Evolutionary conservation across 768 basidiomycete genomes (phyloP).

Genomic region (Amanita polypyramis): DNA sequence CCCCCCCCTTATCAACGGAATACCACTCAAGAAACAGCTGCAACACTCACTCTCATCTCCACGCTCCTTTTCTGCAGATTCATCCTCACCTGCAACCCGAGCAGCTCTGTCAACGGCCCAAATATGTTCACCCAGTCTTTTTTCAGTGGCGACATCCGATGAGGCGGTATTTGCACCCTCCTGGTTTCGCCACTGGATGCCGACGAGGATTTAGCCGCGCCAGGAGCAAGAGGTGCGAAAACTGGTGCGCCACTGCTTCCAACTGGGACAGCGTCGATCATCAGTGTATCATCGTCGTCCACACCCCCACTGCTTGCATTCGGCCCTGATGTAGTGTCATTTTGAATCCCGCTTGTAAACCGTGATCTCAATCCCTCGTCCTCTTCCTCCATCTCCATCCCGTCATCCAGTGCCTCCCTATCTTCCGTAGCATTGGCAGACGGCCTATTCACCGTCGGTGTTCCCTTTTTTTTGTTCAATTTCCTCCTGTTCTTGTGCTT

Average conservation of each 20-base stretch:
- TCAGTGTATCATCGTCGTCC: slow-evolving; percentile 11
- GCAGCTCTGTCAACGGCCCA: slow-evolving; percentile 88
- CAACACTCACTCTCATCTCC: slow-evolving; percentile 76
- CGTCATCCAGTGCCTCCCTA: neutral
- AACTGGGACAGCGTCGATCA: slow-evolving; percentile 49
- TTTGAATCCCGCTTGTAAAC: neutral
- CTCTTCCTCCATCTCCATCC: neutral
- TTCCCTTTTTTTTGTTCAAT: slow-evolving; percentile 7
- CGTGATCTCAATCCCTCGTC: neutral
- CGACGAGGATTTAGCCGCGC: slow-evolving; percentile 61
- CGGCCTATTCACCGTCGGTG: neutral
- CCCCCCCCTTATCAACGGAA: neutral
- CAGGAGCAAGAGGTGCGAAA: slow-evolving; percentile 33
- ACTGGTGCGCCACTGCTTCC: slow-evolving; percentile 34
- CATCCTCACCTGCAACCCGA: slow-evolving; percentile 95
- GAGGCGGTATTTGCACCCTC: slow-evolving; percentile 86
- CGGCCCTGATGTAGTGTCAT: neutral
- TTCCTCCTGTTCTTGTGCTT: slow-evolving; percentile 7
- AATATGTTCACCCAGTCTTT: slow-evolving; percentile 96
- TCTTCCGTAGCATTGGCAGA: neutral
- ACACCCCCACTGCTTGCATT: neutral
- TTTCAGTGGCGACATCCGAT: slow-evolving; percentile 95
- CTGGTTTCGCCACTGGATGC: slow-evolving; percentile 80
- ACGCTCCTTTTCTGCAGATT: slow-evolving; percentile 84
- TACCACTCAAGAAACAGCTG: neutral